These are phyloP conservation scores for Plectranthus barbatus DNA, from an alignment of 257 asterid species.

Conservation along the genomic window DNA sequence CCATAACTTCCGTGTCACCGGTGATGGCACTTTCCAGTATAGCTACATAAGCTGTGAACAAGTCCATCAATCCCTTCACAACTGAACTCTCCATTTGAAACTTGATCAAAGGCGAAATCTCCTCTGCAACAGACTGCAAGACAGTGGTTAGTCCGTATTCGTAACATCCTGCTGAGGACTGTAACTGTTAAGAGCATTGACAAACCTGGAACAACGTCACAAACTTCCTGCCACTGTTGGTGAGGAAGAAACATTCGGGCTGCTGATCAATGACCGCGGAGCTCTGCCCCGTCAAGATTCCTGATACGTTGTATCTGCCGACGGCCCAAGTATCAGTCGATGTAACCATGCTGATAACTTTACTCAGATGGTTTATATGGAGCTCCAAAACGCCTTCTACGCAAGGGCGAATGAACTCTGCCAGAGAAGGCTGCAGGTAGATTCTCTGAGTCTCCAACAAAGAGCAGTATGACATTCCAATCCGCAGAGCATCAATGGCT, in stretches of 20 bases:
- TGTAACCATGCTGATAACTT: conserved; percentile 49
- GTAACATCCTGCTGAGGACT: neutral
- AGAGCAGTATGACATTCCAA: conserved; percentile 54
- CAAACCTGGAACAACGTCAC: conserved; percentile 65
- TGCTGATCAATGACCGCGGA: conserved; percentile 20
- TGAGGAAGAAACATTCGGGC: conserved; percentile 48
- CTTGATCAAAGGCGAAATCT: conserved; percentile 37
- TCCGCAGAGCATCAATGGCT: conserved; percentile 41
- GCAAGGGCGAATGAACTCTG: conserved; percentile 37
- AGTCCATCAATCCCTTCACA: conserved; percentile 45
- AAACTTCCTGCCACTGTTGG: conserved; percentile 68
- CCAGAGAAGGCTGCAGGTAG: conserved; percentile 31
- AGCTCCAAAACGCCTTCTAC: conserved; percentile 33
- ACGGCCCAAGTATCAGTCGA: conserved; percentile 56
- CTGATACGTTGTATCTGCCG: conserved; percentile 46
- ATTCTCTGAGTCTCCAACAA: conserved; percentile 47
- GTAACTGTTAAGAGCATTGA: neutral
- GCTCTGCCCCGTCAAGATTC: conserved; percentile 38
- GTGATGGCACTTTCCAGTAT: conserved; percentile 44
- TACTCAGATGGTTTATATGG: conserved; percentile 47
- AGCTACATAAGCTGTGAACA: conserved; percentile 34
- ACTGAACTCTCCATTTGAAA: conserved; percentile 56
- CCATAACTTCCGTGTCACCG: conserved; percentile 12
- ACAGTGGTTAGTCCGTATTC: neutral
- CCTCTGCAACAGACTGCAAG: conserved; percentile 37